Percentiles rank a stretch among this genome's conserved stretches.
phyloP scores from a whole-genome alignment of 2,329 filamentous ascomycete genomes.

The Talaromyces rugulosus region DNA sequence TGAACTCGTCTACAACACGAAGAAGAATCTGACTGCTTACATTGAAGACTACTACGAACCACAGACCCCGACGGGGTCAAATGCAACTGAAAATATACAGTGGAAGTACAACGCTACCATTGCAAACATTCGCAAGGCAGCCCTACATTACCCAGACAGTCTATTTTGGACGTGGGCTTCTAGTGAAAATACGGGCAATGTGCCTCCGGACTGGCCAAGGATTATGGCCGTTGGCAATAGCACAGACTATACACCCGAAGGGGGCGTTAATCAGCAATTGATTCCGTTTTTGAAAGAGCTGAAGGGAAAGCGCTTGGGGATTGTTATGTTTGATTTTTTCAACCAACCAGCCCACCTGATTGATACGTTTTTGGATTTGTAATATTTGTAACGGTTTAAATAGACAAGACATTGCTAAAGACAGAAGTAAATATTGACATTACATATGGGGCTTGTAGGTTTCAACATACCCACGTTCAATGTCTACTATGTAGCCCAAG shows the following conservation, averaged over 20 bases:
- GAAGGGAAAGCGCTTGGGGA: conserved; percentile 45
- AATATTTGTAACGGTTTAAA: background rate
- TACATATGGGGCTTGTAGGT: background rate
- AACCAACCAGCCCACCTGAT: conserved; percentile 42
- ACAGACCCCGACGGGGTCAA: conserved; percentile 24
- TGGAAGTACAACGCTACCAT: conserved; percentile 44
- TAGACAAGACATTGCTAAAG: background rate
- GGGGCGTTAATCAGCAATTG: conserved; percentile 41
- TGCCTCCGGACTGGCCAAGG: conserved; percentile 39
- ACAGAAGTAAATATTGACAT: background rate
- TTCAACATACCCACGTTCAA: no score
- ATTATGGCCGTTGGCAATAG: conserved; percentile 47
- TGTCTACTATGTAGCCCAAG: no score
- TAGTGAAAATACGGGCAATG: conserved; percentile 38
- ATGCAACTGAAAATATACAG: conserved; percentile 36
- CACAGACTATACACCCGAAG: background rate
- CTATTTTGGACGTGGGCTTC: conserved; percentile 49
- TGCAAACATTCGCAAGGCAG: conserved; percentile 38
- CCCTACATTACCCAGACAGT: conserved; percentile 25
- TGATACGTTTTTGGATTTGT: conserved; percentile 31
- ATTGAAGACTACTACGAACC: conserved; percentile 51
- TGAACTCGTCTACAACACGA: conserved; percentile 39
- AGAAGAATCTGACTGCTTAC: conserved; percentile 37
- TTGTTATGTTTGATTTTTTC: conserved; percentile 53
- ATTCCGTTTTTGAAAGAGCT: conserved; percentile 31